phyloP scores from a whole-genome alignment of 2,329 filamentous ascomycete genomes.

The Macrophomina tecta region DNA sequence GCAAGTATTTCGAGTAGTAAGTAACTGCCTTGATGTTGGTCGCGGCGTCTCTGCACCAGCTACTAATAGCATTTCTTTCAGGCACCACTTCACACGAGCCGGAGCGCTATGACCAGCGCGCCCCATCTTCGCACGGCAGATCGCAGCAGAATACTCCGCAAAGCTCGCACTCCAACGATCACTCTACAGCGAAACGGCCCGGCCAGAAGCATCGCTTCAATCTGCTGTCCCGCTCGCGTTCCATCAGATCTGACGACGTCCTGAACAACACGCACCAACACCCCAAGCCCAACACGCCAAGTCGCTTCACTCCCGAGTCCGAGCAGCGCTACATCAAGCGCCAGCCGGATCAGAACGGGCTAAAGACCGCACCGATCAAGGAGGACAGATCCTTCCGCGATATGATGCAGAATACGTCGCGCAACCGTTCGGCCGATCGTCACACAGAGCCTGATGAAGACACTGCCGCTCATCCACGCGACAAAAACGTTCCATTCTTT shows the following conservation, averaged over 20 bases:
- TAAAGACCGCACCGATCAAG: conserved; percentile 69
- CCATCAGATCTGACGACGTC: conserved; percentile 51
- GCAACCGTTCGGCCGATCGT: conserved; percentile 78
- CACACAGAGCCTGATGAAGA: conserved; percentile 45
- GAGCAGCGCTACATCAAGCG: conserved; percentile 38
- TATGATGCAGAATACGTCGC: conserved; percentile 63
- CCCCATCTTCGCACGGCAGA: conserved; percentile 24
- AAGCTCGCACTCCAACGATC: conserved; percentile 19
- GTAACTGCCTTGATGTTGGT: conserved; percentile 19
- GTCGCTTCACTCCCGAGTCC: conserved; percentile 28
- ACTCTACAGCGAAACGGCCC: conserved; percentile 14
- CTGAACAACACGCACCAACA: conserved; percentile 37
- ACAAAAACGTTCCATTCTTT: conserved; percentile 39
- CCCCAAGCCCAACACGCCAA: conserved; percentile 39
- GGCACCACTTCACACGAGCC: conserved; percentile 26
- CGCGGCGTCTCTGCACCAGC: background rate
- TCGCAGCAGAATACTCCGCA: conserved; percentile 21
- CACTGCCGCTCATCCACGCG: conserved; percentile 35
- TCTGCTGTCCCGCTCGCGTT: conserved; percentile 49
- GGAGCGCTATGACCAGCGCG: conserved; percentile 27
- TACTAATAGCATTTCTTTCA: conserved; percentile 11
- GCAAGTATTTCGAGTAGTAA: conserved; percentile 28
- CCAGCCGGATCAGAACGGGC: conserved; percentile 50
- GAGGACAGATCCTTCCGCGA: conserved; percentile 72
- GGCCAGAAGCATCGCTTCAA: conserved; percentile 34